phyloP scores from a whole-genome alignment of 2,329 filamentous ascomycete genomes.

The Trichophaea hybrida region DNA sequence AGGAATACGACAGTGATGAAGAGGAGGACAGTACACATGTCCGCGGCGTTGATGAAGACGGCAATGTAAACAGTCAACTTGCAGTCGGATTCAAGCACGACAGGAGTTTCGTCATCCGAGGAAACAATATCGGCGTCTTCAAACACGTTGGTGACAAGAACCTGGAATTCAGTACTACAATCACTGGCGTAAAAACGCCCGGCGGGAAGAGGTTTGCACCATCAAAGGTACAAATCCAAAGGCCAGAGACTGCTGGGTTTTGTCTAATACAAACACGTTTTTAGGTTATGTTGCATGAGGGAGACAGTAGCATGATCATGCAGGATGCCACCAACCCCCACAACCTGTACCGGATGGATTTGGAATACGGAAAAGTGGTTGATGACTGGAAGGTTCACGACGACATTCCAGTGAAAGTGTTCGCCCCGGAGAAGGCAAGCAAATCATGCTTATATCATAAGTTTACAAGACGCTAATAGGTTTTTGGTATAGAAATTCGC shows the following conservation, averaged over 20 bases:
- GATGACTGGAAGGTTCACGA: slow-evolving; percentile 99
- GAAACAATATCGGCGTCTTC: slow-evolving; percentile 97
- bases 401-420: slow-evolving; percentile 80
- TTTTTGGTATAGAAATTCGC: slow-evolving; percentile 58
- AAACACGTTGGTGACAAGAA: slow-evolving; percentile 89
- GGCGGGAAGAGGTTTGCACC: slow-evolving; percentile 78
- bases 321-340: slow-evolving; percentile 74
- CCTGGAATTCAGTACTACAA: slow-evolving; percentile 90
- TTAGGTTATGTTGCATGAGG: slow-evolving; percentile 75
- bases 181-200: slow-evolving; percentile 86
- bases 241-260: not conserved
- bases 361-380: slow-evolving; percentile 93
- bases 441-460: slow-evolving; percentile 29
- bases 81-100: slow-evolving; percentile 96
- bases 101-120: slow-evolving; percentile 88
- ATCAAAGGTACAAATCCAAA: slow-evolving; percentile 46
- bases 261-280: not conserved
- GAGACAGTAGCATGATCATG: slow-evolving; percentile 77
- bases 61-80: slow-evolving; percentile 72
- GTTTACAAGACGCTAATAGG: slow-evolving; percentile 24
- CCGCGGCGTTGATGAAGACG: slow-evolving; percentile 48
- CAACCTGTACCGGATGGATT: slow-evolving; percentile 89
- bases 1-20: slow-evolving; percentile 61
- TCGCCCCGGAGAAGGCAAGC: slow-evolving; percentile 62
- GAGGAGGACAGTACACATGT: slow-evolving; percentile 56